These are phyloP conservation scores for Elymus sibiricus DNA, from an alignment of 176 grass and related monocot species.

Conservation along the genomic window DNA sequence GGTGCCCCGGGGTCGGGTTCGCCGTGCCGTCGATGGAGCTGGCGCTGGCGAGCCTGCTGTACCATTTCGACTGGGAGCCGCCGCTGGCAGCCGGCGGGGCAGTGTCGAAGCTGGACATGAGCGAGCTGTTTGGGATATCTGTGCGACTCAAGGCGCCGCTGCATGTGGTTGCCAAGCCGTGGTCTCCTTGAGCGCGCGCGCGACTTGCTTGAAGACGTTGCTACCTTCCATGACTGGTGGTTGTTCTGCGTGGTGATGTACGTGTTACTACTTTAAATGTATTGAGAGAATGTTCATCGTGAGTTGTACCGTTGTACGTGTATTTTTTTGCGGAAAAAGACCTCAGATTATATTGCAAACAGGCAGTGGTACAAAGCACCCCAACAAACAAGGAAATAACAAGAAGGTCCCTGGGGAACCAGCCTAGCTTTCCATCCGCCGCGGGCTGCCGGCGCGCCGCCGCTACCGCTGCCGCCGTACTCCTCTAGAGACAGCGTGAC, in stretches of 20 bases:
- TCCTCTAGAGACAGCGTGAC: too few species aligned
- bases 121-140: constrained; percentile 27
- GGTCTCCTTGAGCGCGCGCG: not conserved
- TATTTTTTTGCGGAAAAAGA: too few species aligned
- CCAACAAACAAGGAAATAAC: too few species aligned
- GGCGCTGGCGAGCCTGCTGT: constrained; percentile 28
- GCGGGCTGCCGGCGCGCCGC: too few species aligned
- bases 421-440: too few species aligned
- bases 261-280: too few species aligned
- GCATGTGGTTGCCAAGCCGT: constrained; percentile 22
- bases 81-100: not conserved
- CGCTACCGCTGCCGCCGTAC: too few species aligned
- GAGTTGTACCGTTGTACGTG: too few species aligned
- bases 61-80: constrained; percentile 40
- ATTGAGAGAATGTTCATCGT: too few species aligned
- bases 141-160: constrained; percentile 31
- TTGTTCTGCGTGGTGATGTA: not conserved
- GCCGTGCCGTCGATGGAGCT: constrained; percentile 21
- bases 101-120: constrained; percentile 3
- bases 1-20: constrained; percentile 47
- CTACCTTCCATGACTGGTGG: not conserved
- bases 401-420: too few species aligned
- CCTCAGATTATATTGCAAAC: too few species aligned
- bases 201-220: not conserved
- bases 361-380: too few species aligned